Conservation (phyloP, 768 basidiomycete genomes). For the Tulasnella sp. region DNA sequence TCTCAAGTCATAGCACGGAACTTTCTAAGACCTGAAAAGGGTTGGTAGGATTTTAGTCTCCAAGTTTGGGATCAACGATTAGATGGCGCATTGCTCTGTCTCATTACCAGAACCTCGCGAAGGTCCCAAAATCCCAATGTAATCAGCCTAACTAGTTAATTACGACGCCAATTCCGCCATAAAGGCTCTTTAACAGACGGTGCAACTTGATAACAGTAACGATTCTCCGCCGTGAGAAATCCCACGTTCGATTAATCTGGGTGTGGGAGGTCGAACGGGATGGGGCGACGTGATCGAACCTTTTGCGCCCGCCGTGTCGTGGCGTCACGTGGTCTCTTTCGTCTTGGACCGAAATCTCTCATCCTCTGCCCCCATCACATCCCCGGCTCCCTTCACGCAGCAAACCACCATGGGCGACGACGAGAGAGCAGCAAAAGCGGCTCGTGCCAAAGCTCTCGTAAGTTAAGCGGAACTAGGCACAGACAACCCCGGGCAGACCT, state of each 20-base stretch:
- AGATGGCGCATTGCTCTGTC: no score
- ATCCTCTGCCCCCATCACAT: neutral
- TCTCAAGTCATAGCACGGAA: no score
- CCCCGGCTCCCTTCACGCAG: neutral
- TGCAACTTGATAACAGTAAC: neutral
- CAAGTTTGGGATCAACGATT: no score
- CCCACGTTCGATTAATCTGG: neutral
- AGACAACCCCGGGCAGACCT: neutral
- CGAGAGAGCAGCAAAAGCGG: slow-evolving; percentile 73
- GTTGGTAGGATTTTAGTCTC: no score
- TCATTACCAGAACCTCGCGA: no score
- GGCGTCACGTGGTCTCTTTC: neutral
- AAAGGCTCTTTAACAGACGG: neutral
- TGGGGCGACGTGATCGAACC: neutral
- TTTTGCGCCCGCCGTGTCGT: neutral
- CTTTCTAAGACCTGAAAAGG: no score
- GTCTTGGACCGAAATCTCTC: neutral
- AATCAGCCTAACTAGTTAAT: neutral
- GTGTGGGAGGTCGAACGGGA: neutral
- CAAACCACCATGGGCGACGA: slow-evolving; percentile 30
- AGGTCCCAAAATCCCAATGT: neutral
- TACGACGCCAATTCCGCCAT: neutral
- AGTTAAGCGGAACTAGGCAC: slow-evolving; percentile 21
- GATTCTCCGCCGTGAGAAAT: neutral
- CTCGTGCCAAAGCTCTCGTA: slow-evolving; percentile 78